Evolutionary conservation across 768 basidiomycete species (phyloP), one percentile per base, ranked within the genome.

Genomic region (Lyophyllum decastes): DNA sequence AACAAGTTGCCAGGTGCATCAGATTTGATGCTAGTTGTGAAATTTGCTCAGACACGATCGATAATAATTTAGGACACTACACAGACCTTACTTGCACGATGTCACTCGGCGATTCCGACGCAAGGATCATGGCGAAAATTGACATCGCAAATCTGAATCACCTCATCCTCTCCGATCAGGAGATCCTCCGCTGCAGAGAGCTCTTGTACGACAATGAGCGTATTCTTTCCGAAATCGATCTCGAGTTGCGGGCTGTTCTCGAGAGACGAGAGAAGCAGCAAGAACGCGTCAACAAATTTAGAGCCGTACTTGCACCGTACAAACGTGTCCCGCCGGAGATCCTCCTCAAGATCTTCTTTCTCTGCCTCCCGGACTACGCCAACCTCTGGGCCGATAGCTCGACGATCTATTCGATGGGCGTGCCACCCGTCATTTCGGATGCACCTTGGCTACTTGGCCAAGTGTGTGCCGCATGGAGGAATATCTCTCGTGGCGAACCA

Each of bases 301-400:
- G 46, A n/a, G 22, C 48, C 7, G 51, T 50, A 34, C 50, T 60
- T 21, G 55, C 59, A 45, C 59, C 59, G 40, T 51, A 60, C 25
- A 60, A 57, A 34, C 50, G 51, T n/a, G 55, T 60, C 30, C n/a
- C 59, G 5, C 50, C 50, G 9, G 59, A 60, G 45, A 50, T 57
- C 10, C 55, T 60, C 21, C 48, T 52, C 4, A 35, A 60, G 35
- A 57, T 60, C 12, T 60, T 60, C 59, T 44, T 50, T 2, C n/a
- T 43, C 14, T 60, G 59, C 30, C 47, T 60, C 7, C 27, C 47
- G 8, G 47, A 48, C 4, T 8, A 33, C 14, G 21, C 27, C 40
- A 12, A 26, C 27, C 0, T 43, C 33, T n/a, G n/a, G n/a, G n/a
- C n/a, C n/a, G n/a, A n/a, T n/a, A n/a, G n/a, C n/a, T n/a, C n/a